Conservation (phyloP, 2,329 filamentous ascomycete genomes). For the Sporothrix pseudoabietina region DNA sequence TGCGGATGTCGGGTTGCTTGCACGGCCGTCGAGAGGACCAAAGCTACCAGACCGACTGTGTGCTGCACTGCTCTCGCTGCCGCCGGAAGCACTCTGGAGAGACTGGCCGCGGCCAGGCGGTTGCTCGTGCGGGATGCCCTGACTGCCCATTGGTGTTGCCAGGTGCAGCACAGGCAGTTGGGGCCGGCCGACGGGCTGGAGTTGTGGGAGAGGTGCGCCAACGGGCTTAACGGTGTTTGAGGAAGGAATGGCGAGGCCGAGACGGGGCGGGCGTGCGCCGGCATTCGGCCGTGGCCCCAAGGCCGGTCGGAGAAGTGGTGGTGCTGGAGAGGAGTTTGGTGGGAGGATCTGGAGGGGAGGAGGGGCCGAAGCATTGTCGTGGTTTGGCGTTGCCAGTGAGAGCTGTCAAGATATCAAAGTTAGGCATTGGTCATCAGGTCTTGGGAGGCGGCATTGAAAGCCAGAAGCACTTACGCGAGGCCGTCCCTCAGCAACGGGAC, state of each 20-base stretch:
- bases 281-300: constrained; percentile 56
- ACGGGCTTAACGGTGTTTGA: constrained; percentile 82
- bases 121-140: constrained; percentile 70
- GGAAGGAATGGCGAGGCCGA: constrained; percentile 87
- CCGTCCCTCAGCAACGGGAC: constrained; percentile 26
- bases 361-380: constrained; percentile 11
- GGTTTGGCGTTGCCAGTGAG: constrained; percentile 16
- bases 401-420: neutral
- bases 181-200: constrained; percentile 51
- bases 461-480: constrained; percentile 23
- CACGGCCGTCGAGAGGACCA: constrained; percentile 71
- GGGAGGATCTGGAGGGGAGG: constrained; percentile 28
- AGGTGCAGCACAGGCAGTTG: constrained; percentile 78
- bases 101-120: constrained; percentile 55
- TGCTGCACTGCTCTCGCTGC: constrained; percentile 76
- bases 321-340: constrained; percentile 45
- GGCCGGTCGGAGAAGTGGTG: constrained; percentile 75
- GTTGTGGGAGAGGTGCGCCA: constrained; percentile 48
- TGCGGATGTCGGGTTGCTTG: constrained; percentile 80
- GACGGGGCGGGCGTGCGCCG: constrained; percentile 68
- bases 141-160: constrained; percentile 84
- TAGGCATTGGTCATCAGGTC: neutral
- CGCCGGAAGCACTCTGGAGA: constrained; percentile 70
- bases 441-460: no score
- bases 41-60: constrained; percentile 86